These are phyloP conservation scores for Raphidocelis subcapitata DNA, from an alignment of 139 green algal species.

Conservation along the genomic window DNA sequence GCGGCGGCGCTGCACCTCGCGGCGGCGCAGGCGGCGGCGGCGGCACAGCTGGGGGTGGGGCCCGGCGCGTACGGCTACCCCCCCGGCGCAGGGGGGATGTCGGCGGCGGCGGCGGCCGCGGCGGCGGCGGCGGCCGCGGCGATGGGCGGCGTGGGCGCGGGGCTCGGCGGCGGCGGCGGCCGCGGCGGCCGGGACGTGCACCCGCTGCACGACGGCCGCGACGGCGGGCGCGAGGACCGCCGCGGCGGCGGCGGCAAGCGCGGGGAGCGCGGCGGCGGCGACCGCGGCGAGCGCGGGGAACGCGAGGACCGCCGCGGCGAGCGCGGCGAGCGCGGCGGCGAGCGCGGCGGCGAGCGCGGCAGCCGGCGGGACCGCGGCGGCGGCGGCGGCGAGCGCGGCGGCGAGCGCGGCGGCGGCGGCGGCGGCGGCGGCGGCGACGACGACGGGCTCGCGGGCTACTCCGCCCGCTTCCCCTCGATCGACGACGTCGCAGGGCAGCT, in stretches of 20 bases:
- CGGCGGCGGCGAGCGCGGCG: not conserved
- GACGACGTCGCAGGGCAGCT: slow-evolving; percentile 87
- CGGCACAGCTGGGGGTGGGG: not conserved
- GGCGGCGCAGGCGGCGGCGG: not conserved
- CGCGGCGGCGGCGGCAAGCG: not conserved
- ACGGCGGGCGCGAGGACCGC: not conserved
- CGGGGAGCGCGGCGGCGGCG: not conserved
- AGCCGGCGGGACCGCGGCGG: too few relatives aligned
- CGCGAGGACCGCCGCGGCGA: too few relatives aligned
- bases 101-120: slow-evolving; percentile 5
- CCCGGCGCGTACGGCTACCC: slow-evolving; percentile 3
- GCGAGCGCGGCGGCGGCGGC: not conserved
- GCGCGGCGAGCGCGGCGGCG: too few relatives aligned
- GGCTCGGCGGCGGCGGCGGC: slow-evolving; percentile 27
- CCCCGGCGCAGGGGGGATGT: not conserved
- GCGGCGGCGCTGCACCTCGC: not conserved
- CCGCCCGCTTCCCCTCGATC: slow-evolving; percentile 55
- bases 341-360: too few relatives aligned
- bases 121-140: slow-evolving; percentile 13
- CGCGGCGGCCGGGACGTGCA: slow-evolving; percentile 8
- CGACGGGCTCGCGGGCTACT: slow-evolving; percentile 34
- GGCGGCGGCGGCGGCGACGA: slow-evolving; percentile 1
- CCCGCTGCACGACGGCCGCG: slow-evolving; percentile 15
- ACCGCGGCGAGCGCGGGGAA: not conserved
- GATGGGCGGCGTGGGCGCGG: too few relatives aligned